phyloP scores from a whole-genome alignment of 768 basidiomycete species.

The Boletus rubropictus region DNA sequence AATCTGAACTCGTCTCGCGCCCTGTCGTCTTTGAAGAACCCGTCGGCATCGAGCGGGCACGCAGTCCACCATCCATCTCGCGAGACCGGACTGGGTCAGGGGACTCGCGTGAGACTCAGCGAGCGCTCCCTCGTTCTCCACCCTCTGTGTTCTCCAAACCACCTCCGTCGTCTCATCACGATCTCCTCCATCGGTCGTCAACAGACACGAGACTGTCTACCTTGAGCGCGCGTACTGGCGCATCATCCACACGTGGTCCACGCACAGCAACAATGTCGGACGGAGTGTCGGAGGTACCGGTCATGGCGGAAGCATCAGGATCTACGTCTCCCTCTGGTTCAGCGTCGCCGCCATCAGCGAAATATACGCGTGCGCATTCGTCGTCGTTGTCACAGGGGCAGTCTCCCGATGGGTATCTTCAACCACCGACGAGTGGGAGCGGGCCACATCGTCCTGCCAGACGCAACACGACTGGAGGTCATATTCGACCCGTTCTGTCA shows the following conservation, averaged over 20 bases:
- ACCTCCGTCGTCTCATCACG: slow-evolving; percentile 14
- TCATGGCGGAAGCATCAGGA: slow-evolving; percentile 16
- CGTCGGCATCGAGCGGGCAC: slow-evolving; percentile 16
- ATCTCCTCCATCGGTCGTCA: slow-evolving; percentile 41
- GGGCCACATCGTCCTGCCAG: slow-evolving; percentile 42
- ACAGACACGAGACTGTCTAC: slow-evolving; percentile 44
- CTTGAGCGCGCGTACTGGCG: slow-evolving; percentile 19
- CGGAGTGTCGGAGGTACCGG: slow-evolving; percentile 13
- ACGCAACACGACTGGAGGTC: slow-evolving; percentile 67
- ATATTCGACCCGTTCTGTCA: slow-evolving; percentile 26
- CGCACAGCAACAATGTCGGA: slow-evolving; percentile 15
- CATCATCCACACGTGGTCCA: slow-evolving; percentile 15
- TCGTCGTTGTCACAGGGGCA: slow-evolving; percentile 24
- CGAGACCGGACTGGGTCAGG: slow-evolving; percentile 28
- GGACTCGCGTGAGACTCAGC: slow-evolving; percentile 26
- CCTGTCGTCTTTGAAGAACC: slow-evolving; percentile 34
- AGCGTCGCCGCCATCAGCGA: slow-evolving; percentile 19
- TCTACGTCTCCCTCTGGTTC: slow-evolving; percentile 16
- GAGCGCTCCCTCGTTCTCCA: slow-evolving; percentile 13
- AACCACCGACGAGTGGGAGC: slow-evolving; percentile 36
- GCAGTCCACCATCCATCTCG: slow-evolving; percentile 14
- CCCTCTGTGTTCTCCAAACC: slow-evolving; percentile 21
- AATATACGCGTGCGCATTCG: slow-evolving; percentile 14
- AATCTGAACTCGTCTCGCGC: slow-evolving; percentile 18
- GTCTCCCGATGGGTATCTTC: slow-evolving; percentile 45